Percentiles rank a stretch among this genome's conserved stretches.
These are phyloP conservation scores for Berberis thunbergii DNA, from an alignment of 164 flowering plant genomes.

Conservation along the genomic window DNA sequence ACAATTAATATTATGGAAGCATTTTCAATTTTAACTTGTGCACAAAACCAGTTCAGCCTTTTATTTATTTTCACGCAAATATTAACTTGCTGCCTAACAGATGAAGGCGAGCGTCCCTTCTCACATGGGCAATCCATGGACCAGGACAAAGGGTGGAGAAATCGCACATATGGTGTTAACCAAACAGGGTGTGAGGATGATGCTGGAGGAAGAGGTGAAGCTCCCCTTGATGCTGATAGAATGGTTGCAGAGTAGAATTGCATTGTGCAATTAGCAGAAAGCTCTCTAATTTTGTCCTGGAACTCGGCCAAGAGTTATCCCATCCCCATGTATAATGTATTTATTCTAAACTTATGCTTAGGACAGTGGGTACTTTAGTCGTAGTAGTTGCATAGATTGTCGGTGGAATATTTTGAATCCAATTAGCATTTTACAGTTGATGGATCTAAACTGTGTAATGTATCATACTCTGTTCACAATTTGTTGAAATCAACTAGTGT, in stretches of 20 bases:
- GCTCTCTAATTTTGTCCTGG: constrained; percentile 10
- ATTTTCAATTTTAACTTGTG: too few relatives aligned
- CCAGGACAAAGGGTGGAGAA: constrained; percentile 15
- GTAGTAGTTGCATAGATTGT: constrained; percentile 1
- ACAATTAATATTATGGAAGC: too few relatives aligned
- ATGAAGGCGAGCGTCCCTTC: constrained; percentile 24
- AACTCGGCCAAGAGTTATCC: not conserved
- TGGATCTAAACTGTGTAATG: too few relatives aligned
- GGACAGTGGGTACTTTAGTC: constrained; percentile 2
- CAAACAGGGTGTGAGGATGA: constrained; percentile 14
- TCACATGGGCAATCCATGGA: constrained; percentile 24
- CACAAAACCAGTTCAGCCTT: too few relatives aligned
- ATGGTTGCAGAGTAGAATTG: constrained; percentile 12
- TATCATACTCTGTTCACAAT: too few relatives aligned
- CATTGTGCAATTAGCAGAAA: constrained; percentile 10
- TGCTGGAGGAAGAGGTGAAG: constrained; percentile 16
- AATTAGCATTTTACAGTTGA: too few relatives aligned
- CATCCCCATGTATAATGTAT: constrained; percentile 9
- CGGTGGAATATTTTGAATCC: too few relatives aligned
- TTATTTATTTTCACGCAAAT: not conserved
- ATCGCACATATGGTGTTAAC: constrained; percentile 7
- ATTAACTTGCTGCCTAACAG: constrained; percentile 18
- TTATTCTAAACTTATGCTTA: constrained; percentile 6
- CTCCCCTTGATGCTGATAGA: constrained; percentile 12
- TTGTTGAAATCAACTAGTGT: too few relatives aligned